A percentile compares a stretch with the other conserved stretches of the same genome.
phyloP scores from a whole-genome alignment of 805 yeast species.

The Myxozyma mucilagina region DNA sequence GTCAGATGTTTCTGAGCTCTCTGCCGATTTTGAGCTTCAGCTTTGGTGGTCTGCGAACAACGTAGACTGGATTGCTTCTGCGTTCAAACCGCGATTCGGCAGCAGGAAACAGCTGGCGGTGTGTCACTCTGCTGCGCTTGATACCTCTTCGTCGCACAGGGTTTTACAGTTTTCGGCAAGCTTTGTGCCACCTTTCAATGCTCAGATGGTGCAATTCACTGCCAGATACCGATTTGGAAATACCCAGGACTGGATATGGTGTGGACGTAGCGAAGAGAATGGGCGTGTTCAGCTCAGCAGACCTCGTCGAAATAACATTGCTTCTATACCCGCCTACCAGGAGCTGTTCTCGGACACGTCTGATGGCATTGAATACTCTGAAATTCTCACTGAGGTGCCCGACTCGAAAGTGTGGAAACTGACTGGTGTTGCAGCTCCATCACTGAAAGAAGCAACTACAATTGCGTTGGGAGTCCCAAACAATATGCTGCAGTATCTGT shows the following conservation, averaged over 20 bases:
- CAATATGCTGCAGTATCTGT: constrained; percentile 16
- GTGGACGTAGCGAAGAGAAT: constrained; percentile 14
- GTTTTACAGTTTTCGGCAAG: constrained; percentile 2
- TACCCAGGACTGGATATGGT: constrained; percentile 24
- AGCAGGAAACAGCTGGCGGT: not conserved
- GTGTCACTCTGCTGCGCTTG: not conserved
- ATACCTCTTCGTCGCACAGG: not conserved
- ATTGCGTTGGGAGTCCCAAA: constrained; percentile 18
- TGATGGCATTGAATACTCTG: constrained; percentile 6
- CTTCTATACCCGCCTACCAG: not conserved
- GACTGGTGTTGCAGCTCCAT: constrained; percentile 12
- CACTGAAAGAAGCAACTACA: not conserved
- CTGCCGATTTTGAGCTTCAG: constrained; percentile 9
- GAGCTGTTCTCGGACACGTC: constrained; percentile 12
- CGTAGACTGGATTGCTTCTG: constrained; percentile 15
- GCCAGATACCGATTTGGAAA: constrained; percentile 20
- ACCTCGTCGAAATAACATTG: not conserved
- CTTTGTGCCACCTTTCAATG: constrained; percentile 24
- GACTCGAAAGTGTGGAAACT: constrained; percentile 19
- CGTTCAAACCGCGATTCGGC: not conserved
- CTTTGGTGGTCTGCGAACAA: constrained; percentile 26
- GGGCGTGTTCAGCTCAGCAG: constrained; percentile 15
- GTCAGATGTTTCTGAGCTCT: not conserved
- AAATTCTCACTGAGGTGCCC: constrained; percentile 16
- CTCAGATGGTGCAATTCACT: constrained; percentile 20